phyloP scores from a whole-genome alignment of 495 filamentous ascomycete genomes.

The Trypethelium eluteriae region DNA sequence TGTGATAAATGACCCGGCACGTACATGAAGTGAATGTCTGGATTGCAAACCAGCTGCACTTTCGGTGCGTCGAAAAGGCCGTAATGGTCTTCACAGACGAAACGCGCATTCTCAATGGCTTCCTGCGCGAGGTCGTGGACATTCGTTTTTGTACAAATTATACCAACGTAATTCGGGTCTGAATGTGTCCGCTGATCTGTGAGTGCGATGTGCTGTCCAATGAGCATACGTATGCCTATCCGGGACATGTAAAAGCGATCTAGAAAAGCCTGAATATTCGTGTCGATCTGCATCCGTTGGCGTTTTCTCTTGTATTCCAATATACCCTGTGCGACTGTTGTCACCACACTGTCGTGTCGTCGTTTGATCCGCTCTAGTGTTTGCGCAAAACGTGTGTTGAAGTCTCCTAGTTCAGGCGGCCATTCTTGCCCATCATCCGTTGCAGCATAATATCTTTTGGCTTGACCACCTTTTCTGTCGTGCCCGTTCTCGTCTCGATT shows the following conservation, averaged over 20 bases:
- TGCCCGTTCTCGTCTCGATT: conserved; percentile 41
- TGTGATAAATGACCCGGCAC: conserved; percentile 95
- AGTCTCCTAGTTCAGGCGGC: conserved; percentile 90
- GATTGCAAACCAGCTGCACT: conserved; percentile 89
- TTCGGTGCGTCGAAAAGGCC: conserved; percentile 96
- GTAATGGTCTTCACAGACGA: conserved; percentile 98
- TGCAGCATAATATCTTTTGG: conserved; percentile 80
- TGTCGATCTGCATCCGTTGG: conserved; percentile 96
- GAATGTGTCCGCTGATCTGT: conserved; percentile 82
- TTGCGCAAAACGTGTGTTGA: conserved; percentile 82
- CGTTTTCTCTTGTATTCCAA: conserved; percentile 94
- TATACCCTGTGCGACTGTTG: conserved; percentile 87
- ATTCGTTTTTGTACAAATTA: conserved; percentile 97
- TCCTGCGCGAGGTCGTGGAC: conserved; percentile 92
- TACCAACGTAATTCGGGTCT: conserved; percentile 90
- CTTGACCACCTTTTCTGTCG: conserved; percentile 39
- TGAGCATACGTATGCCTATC: conserved; percentile 98
- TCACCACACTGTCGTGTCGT: conserved; percentile 93
- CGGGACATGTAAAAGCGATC: conserved; percentile 99
- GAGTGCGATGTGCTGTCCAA: conserved; percentile 94
- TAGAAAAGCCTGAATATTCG: conserved; percentile 90
- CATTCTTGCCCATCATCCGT: conserved; percentile 83
- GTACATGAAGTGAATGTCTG: conserved; percentile 96
- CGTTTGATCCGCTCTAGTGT: conserved; percentile 87
- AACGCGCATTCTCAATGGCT: conserved; percentile 95